These are phyloP conservation scores for Abortiporus biennis DNA, from an alignment of 1,284 basidiomycete genomes.

Conservation along the genomic window DNA sequence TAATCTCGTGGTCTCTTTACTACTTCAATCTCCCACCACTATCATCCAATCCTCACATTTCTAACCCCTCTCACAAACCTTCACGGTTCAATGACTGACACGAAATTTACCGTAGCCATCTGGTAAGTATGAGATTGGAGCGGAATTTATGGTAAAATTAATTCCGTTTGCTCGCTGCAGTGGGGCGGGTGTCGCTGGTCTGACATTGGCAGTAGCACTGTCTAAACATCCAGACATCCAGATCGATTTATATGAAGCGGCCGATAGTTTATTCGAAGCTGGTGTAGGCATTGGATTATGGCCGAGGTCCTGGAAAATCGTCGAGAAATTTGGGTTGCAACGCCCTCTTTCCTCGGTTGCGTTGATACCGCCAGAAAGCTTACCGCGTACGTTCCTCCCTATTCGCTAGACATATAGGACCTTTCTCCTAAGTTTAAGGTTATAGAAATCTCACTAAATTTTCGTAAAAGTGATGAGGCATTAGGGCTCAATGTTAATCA, in stretches of 20 bases:
- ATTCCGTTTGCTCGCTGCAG: conserved; percentile 10
- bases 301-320: conserved; percentile 27
- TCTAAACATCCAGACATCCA: conserved; percentile 25
- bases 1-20: too few species aligned
- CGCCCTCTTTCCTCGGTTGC: conserved; percentile 20
- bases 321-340: conserved; percentile 25
- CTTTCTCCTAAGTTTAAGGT: neutral
- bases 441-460: conserved; percentile 13
- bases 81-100: conserved; percentile 9
- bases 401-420: too few species aligned
- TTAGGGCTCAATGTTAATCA: conserved; percentile 24
- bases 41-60: neutral
- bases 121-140: conserved; percentile 21
- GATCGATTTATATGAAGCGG: conserved; percentile 34
- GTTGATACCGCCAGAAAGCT: conserved; percentile 16
- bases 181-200: conserved; percentile 35
- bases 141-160: too few species aligned
- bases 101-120: conserved; percentile 24
- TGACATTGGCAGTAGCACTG: conserved; percentile 31
- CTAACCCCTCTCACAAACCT: too few species aligned
- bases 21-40: neutral
- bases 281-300: conserved; percentile 33
- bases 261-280: conserved; percentile 26
- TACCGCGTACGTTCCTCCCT: conserved; percentile 14
- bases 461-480: conserved; percentile 28